Base-by-base conservation (phyloP, 306 rosid genomes). In the Castanea sativa region DNA sequence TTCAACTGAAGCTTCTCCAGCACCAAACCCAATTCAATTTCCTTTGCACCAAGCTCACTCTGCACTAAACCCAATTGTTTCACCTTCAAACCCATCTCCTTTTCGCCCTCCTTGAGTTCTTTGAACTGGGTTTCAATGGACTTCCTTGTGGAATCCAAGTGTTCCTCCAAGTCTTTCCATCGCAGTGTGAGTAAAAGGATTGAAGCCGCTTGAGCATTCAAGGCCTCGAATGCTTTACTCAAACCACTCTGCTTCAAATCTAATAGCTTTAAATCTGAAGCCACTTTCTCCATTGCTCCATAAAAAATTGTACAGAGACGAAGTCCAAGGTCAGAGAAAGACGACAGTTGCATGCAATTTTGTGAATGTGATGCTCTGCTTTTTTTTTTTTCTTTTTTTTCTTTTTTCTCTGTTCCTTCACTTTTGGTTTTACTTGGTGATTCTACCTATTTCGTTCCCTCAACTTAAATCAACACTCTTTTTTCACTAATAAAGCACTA, bases 91-190 rank as follows among this genome's bases (percentile, higher is more conserved):
- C 38, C 68, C 75, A 74, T 19, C n/a, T 8, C 78, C 23, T 73
- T 81, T 71, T 27, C 78, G 14, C 81, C 81, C 14, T n/a, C 56
- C 10, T 78, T 32, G 5, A 85, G 73, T 32, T 33, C 79, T 30
- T 60, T 59, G 15, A 55, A 69, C 30, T 43, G 75, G 6, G 52
- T 52, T 13, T 25, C 76, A 2, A 84, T 43, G 57, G 41, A 49
- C 20, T 74, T 74, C n/a, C 75, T 69, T 2, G 70, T 49, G 4
- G 82, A 82, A 18, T 86, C 90, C 2, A 88, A 88, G 55, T 84
- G 87, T 32, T 64, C 81, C 71, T 88, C 87, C 53, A 90, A 78
- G 23, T 90, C 91, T 58, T 86, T 82, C 91, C 91, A 82, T 25
- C 84, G 87, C 1, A 83, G 71, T 20, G 81, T 69, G 30, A 87